Base-by-base conservation (phyloP, 305 asterid species). In the Rubia tinctorum region DNA sequence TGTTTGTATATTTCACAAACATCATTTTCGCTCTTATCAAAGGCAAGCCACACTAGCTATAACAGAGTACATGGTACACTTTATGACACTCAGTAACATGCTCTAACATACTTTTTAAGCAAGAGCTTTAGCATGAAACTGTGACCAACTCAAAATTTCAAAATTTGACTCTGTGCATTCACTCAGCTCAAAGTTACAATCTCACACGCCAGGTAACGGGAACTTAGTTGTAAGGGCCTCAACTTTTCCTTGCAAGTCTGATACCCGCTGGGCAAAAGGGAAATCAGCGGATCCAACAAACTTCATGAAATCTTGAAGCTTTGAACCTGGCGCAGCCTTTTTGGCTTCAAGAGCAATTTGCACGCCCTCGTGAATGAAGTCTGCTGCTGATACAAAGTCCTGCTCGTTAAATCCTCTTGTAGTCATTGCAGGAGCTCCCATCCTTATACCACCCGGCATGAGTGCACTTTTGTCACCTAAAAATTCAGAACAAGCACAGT, bases 381-480 rank as follows among this genome's bases (percentile, higher is more conserved):
- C 95, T 55, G 97, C 98, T 64, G 86, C 86, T 44, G 83, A 51
- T 27, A 82, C 65, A 56, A 95, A 95, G 40, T 95, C 99, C 7
- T 74, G 75, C 75, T 90, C 98, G 2, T 80, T 66, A 59, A 95
- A 92, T 78, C 97, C 96, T 84, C 98, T 72, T 17, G 97, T 88
- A 34, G 98, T 95, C 97, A 92, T 90, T 55, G 96, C 98, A 47
- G 97, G 96, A 7, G 99, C 72, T 18, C 98, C 98, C 23, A 92
- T 86, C n/a, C 96, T 96, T 71, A 95, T 91, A 74, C 99, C 99
- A 78, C 98, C 97, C 0, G 99, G 99, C 55, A 91, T 90, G 47
- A 93, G 78, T 47, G 99, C 96, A 63, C 97, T 95, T 83, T 86
- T 95, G 82, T 92, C 99, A 27, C 99, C 86, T 51, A 67, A 72